Evolutionary conservation across 306 rosid genomes (phyloP), one percentile per base, ranked within the genome.

Genomic region (Malus domestica): DNA sequence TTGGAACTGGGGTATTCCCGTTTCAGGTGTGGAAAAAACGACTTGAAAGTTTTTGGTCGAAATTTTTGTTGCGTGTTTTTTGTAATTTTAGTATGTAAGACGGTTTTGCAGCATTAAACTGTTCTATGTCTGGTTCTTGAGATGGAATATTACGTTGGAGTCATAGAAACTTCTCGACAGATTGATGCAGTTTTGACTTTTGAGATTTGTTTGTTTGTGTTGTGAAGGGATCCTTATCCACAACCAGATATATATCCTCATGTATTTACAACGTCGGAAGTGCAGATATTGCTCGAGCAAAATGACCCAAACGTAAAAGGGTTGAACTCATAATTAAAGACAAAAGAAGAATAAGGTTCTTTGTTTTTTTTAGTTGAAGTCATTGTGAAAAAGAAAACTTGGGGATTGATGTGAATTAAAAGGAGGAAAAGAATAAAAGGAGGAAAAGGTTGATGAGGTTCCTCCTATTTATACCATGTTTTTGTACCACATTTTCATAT

Each of bases 41-140:
- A 15, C 55, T 49, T 5, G 5, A 6, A 16, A 51, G 2, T 16
- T 51, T 49, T 16, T 51, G 20, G 57, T 70, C 70, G 73, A 84
- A 79, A 77, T 73, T 83, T 79, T 88, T 88, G 89, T 78, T 75
- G 32, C 68, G 44, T 74, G 15, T 71, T 68, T 76, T 76, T 38
- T 84, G 85, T 83, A 74, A 76, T 75, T 81, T 59, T 81, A 73
- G 76, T 62, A 55, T 79, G 70, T 20, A 9, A 69, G 68, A 70
- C 83, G 55, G 42, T 71, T 75, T 65, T 82, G 79, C 74, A 80
- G 72, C 66, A 78, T 25, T 66, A 62, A 51, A 33, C 72, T 67
- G 61, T 69, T 61, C 33, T 54, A 49, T 78, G 77, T 57, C 72
- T 74, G 77, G 68, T 78, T 82, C 18, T 4, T 78, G 79, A 58